Base-by-base conservation (phyloP, 1,284 basidiomycete genomes). In the Sporisorium graminicola region DNA sequence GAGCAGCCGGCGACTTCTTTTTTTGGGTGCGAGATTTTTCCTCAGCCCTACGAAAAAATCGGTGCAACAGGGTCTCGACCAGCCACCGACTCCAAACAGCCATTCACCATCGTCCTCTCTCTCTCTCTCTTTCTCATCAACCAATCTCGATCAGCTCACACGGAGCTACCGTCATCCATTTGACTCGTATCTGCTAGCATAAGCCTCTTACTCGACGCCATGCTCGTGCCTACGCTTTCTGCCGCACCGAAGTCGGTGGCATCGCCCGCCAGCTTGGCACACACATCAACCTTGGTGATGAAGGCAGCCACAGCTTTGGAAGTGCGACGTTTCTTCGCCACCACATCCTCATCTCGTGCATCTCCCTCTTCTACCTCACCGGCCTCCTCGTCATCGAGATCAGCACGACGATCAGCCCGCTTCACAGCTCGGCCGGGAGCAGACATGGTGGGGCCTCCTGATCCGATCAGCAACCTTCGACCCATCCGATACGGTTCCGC, bases 401-500 rank as follows among this genome's bases (percentile, higher is more conserved):
- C 58, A 5, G 47, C 69, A 0, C 69, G 74, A 9, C 61, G 74
- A 31, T 72, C 69, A 5, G 70, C 74, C 31, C 65, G 74, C 22
- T 76, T 69, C 57, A 49, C 74, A 9, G 51, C 68, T 4, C 69
- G 65, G 22, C 74, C 65, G 1, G 74, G 74, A 16, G 74, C 74
- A 42, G 74, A 76, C 47, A 61, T 72, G 56, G 79, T 85, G 5
- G 82, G 83, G 1, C 82, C 77, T 0, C 79, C 82, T 6, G 80
- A 85, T 56, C 63, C 80, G 18, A 65, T 84, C 57, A 79, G 76
- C 51, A 81, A 84, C 52, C 66, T 85, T 33, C 80, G 83, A 0
- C 83, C 83, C 10, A 44, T 84, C n/a, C 68, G 74, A n/a, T 84
- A 83, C 50, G 75, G 74, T 16, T 74, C 70, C 20, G 76, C 76